A percentile compares a stretch with the other conserved stretches of the same genome.
These are phyloP conservation scores for Tetrastigma voinierianum DNA, from an alignment of 164 flowering plant species.

Conservation along the genomic window DNA sequence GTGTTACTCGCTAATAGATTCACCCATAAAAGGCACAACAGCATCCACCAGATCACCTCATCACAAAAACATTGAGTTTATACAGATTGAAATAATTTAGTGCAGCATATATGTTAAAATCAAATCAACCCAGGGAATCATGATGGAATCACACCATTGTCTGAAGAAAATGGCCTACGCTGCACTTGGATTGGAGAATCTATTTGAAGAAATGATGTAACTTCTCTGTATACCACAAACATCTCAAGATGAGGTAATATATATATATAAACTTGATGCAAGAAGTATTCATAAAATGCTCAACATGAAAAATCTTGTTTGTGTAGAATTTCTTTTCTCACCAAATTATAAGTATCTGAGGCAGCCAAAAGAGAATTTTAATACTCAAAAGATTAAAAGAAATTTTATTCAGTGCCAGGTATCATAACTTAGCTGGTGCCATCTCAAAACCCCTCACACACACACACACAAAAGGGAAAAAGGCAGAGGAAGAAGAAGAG, in stretches of 20 bases:
- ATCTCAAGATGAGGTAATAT: neutral
- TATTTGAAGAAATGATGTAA: conserved; percentile 17
- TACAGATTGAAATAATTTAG: conserved; percentile 1
- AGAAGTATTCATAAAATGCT: neutral
- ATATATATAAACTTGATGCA: neutral
- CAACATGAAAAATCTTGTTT: neutral
- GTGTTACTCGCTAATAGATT: conserved; percentile 67
- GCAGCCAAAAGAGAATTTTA: neutral
- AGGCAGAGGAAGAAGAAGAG: too few relatives aligned
- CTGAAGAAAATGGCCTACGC: conserved; percentile 55
- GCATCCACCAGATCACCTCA: conserved; percentile 66
- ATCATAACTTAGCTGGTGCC: neutral
- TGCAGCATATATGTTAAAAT: too few relatives aligned
- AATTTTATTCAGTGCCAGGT: neutral
- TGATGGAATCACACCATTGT: conserved; percentile 32
- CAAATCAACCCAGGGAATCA: conserved; percentile 8
- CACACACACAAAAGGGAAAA: neutral
- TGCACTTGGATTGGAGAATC: conserved; percentile 20
- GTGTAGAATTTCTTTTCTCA: too few relatives aligned
- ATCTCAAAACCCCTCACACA: neutral
- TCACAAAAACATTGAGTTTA: neutral
- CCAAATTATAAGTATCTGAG: neutral
- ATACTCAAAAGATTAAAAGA: neutral
- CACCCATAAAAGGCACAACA: conserved; percentile 74
- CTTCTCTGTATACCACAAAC: conserved; percentile 32